phyloP scores from a whole-genome alignment of 1,284 basidiomycete genomes.

The Ganoderma meredithae region DNA sequence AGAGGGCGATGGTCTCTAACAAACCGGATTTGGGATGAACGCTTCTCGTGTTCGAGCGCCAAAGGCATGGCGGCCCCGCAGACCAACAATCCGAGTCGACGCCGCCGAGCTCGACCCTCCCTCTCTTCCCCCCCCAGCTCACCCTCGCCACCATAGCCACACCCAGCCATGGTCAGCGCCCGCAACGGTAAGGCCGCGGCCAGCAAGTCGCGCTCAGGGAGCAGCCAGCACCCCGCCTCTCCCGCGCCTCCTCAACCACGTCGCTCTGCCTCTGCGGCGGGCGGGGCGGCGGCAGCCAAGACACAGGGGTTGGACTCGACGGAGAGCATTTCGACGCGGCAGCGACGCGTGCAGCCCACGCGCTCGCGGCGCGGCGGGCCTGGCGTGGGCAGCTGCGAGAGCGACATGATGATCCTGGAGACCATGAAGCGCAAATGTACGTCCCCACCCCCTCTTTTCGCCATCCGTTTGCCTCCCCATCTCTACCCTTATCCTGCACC shows the following conservation, averaged over 20 bases:
- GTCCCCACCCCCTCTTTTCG: constrained; percentile 41
- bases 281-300: neutral
- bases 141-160: neutral
- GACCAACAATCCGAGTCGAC: constrained; percentile 16
- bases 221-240: constrained; percentile 26
- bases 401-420: constrained; percentile 86
- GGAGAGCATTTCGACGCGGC: constrained; percentile 42
- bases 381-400: constrained; percentile 76
- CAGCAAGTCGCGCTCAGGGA: constrained; percentile 23
- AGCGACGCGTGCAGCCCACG: constrained; percentile 82
- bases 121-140: constrained; percentile 1
- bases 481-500: constrained; percentile 8
- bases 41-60: constrained; percentile 31
- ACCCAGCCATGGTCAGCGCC: constrained; percentile 23
- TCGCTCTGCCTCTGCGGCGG: constrained; percentile 8
- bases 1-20: constrained; percentile 26
- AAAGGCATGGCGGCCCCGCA: constrained; percentile 17
- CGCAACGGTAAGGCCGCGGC: constrained; percentile 23
- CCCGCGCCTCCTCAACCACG: constrained; percentile 28
- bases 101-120: constrained; percentile 17
- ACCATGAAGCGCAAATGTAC: constrained; percentile 80
- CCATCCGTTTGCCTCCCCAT: neutral
- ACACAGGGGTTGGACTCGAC: constrained; percentile 31
- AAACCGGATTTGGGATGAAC: constrained; percentile 28
- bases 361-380: constrained; percentile 81